Evolutionary conservation across 148 eudicot species (phyloP), one percentile per base, ranked within the genome.

Genomic region (Arbutus unedo): DNA sequence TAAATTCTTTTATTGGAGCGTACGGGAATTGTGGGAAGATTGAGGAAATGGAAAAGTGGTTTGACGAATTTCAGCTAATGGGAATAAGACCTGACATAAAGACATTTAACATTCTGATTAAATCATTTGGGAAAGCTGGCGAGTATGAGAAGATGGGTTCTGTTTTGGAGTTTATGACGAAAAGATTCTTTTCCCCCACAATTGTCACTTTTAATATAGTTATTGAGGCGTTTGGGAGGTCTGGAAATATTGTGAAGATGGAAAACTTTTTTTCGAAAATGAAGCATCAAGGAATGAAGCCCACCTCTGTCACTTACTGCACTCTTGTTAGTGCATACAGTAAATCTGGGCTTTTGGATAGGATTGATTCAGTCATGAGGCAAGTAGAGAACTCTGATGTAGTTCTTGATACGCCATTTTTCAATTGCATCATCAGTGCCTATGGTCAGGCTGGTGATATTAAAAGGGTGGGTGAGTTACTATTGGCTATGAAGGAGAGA

Each of bases 241-340:
- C 89, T 78, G 93, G 92, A 64, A 81, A 85, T 79, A 84, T 94
- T 16, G 85, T 88, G 48, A 89, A 86, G 82, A 93, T 94, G 98
- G 94, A 91, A 64, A 90, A 90, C 38, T 73, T 89, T 73, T 96
- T 96, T 89, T 71, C 90, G 86, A 91, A 90, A 83, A 94, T 96
- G 98, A 96, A 96, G 89, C 98, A 94, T 89, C 90, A 87, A 78
- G 98, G 98, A 64, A 82, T 91, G 83, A 96, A 94, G 85, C 98
- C 98, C 21, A 96, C 90, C 82, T 77, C 94, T 50, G 70, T 94
- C 55, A 94, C 98, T 49, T 96, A 94, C 78, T 92, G 95, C 82
- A 87, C 92, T 70, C 96, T 94, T 74, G 89, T 92, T 25, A 90
- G 87, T 74, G 92, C 94, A 74, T 95, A 91, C 78, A 74, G 96